Conservation (phyloP, 1,284 basidiomycete species). For the Coniferiporia sulphurascens region DNA sequence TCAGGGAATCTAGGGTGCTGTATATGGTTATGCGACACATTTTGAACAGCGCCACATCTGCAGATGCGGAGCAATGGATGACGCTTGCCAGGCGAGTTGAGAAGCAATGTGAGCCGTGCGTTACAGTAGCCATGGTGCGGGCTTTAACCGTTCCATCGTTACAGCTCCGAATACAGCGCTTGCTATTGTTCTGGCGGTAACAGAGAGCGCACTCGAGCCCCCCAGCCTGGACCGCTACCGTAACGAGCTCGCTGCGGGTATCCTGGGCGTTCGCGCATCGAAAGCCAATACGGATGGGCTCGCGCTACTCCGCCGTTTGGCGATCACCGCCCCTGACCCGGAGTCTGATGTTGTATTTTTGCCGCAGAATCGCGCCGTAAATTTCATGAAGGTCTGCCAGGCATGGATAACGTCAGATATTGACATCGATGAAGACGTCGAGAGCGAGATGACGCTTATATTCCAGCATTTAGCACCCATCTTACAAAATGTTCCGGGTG, state of each 20-base stretch:
- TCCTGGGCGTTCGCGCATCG: conserved; percentile 63
- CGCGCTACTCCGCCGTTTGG: conserved; percentile 64
- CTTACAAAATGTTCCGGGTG: conserved; percentile 81
- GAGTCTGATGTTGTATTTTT: conserved; percentile 84
- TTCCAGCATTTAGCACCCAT: conserved; percentile 82
- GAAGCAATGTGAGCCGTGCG: conserved; percentile 44
- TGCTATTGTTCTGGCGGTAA: conserved; percentile 61
- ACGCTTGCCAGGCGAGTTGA: conserved; percentile 58
- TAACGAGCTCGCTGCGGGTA: conserved; percentile 82
- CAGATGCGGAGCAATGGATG: conserved; percentile 77
- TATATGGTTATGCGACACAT: conserved; percentile 55
- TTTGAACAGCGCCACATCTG: conserved; percentile 53
- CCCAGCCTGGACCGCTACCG: conserved; percentile 77
- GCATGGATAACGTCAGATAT: conserved; percentile 81
- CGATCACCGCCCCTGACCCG: conserved; percentile 69
- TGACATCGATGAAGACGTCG: conserved; percentile 68
- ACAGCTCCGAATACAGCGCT: conserved; percentile 66
- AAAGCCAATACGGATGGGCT: conserved; percentile 71
- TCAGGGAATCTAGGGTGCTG: conserved; percentile 55
- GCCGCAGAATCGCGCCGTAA: conserved; percentile 82
- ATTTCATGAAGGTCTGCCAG: conserved; percentile 83
- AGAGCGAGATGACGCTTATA: conserved; percentile 71
- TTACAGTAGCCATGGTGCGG: neutral
- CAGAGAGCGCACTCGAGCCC: conserved; percentile 61
- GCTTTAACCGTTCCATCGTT: neutral